Evolutionary conservation across 2,329 filamentous ascomycete genomes (phyloP).

Genomic region (Cordyceps fumosorosea): DNA sequence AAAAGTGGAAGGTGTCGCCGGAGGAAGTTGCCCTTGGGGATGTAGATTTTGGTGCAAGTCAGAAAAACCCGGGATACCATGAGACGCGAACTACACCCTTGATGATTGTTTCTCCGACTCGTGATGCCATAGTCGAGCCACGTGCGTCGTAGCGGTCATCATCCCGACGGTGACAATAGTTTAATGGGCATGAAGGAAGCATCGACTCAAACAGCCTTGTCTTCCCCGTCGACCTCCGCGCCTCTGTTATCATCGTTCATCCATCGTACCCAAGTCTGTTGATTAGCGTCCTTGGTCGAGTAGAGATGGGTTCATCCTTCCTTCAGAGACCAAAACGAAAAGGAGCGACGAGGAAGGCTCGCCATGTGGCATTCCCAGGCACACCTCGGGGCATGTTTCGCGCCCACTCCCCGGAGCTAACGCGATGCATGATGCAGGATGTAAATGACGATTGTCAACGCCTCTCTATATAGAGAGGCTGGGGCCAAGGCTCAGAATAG

Average conservation of each 20-base stretch:
- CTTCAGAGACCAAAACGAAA: neutral
- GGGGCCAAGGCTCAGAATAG: neutral
- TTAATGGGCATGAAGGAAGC: neutral
- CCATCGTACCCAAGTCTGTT: neutral
- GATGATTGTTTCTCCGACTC: too few species aligned
- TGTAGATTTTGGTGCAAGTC: too few species aligned
- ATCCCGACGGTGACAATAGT: neutral
- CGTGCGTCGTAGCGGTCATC: too few species aligned
- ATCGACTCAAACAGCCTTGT: neutral
- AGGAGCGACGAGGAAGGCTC: neutral
- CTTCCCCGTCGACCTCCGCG: neutral
- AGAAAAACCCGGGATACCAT: too few species aligned
- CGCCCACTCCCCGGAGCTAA: neutral
- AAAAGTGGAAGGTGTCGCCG: neutral
- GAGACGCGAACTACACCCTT: too few species aligned
- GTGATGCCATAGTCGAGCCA: too few species aligned
- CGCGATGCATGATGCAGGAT: neutral
- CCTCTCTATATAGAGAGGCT: neutral
- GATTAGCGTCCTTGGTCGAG: neutral
- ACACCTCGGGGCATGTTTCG: neutral
- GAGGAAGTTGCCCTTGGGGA: too few species aligned
- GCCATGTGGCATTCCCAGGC: neutral
- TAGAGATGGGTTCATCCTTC: neutral
- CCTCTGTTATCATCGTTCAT: neutral
- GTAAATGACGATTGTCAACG: neutral